Conservation (phyloP, 1,139 yeast genomes). For the Hyphopichia burtonii region DNA sequence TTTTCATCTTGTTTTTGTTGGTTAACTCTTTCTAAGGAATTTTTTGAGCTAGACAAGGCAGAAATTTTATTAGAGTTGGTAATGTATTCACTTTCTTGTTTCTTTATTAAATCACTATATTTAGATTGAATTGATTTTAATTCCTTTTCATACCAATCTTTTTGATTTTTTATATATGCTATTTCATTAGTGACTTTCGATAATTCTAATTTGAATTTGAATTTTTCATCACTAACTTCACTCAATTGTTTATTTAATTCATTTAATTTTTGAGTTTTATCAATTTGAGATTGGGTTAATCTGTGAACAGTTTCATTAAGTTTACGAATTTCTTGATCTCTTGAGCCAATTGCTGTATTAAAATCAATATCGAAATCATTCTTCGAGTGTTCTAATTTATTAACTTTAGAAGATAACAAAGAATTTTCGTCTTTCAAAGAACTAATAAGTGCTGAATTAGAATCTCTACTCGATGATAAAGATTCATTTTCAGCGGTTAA, state of each 20-base stretch:
- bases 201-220: constrained; percentile 42
- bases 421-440: constrained; percentile 21
- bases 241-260: constrained; percentile 38
- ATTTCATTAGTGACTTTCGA: constrained; percentile 40
- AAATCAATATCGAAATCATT: constrained; percentile 3
- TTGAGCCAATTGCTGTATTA: constrained; percentile 5
- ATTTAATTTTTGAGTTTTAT: constrained; percentile 39
- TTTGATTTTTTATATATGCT: constrained; percentile 34
- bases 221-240: constrained; percentile 34
- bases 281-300: constrained; percentile 50
- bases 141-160: constrained; percentile 51
- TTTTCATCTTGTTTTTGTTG: constrained; percentile 16
- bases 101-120: constrained; percentile 39
- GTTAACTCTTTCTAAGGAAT: constrained; percentile 20
- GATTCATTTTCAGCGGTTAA: constrained; percentile 25
- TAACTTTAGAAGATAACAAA: constrained; percentile 19
- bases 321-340: constrained; percentile 46
- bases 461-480: constrained; percentile 22
- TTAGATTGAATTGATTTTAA: constrained; percentile 36
- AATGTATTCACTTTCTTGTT: constrained; percentile 37
- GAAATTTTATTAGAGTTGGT: constrained; percentile 29
- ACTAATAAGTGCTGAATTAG: constrained; percentile 8
- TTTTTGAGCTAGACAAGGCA: constrained; percentile 25
- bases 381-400: constrained; percentile 13
- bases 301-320: constrained; percentile 52